phyloP scores from a whole-genome alignment of 2,329 filamentous ascomycete genomes.

The Periconia sp. region DNA sequence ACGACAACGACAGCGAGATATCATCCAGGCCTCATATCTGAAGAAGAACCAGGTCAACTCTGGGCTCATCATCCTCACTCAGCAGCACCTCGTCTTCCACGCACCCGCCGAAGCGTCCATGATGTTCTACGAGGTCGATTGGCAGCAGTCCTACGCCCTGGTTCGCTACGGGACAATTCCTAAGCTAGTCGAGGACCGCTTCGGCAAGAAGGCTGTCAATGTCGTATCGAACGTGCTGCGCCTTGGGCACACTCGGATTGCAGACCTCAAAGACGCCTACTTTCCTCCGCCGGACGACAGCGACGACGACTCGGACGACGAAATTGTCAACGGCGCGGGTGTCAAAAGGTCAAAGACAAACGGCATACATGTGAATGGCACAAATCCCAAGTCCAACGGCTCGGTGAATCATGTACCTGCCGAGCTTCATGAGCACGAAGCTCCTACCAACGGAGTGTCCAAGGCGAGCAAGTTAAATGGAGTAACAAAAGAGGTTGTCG shows the following conservation, averaged over 20 bases:
- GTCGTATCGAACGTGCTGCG: conserved; percentile 77
- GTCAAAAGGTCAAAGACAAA: conserved; percentile 29
- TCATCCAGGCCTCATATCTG: conserved; percentile 75
- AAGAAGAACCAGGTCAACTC: conserved; percentile 77
- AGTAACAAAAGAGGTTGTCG: not conserved
- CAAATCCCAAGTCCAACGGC: conserved; percentile 21
- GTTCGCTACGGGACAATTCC: conserved; percentile 82
- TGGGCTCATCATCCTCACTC: conserved; percentile 82
- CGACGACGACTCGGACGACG: conserved; percentile 42
- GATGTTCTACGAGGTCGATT: conserved; percentile 85
- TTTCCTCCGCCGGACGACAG: conserved; percentile 38
- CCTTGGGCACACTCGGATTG: conserved; percentile 77
- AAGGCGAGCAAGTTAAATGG: conserved; percentile 1
- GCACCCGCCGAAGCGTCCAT: conserved; percentile 66
- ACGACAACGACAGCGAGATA: conserved; percentile 71
- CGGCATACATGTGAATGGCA: conserved; percentile 27
- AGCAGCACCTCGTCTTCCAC: conserved; percentile 85
- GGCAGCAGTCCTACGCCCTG: conserved; percentile 79
- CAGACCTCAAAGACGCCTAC: conserved; percentile 72
- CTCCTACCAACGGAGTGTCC: not conserved
- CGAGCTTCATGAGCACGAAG: not conserved
- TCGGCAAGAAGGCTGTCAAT: conserved; percentile 75
- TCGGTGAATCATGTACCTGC: conserved; percentile 3
- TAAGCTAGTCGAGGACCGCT: conserved; percentile 73
- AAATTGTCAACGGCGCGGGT: conserved; percentile 26